Percentiles rank a stretch among this genome's conserved stretches.
phyloP scores from a whole-genome alignment of 306 rosid genomes.

The Sechiopsis laciniata region DNA sequence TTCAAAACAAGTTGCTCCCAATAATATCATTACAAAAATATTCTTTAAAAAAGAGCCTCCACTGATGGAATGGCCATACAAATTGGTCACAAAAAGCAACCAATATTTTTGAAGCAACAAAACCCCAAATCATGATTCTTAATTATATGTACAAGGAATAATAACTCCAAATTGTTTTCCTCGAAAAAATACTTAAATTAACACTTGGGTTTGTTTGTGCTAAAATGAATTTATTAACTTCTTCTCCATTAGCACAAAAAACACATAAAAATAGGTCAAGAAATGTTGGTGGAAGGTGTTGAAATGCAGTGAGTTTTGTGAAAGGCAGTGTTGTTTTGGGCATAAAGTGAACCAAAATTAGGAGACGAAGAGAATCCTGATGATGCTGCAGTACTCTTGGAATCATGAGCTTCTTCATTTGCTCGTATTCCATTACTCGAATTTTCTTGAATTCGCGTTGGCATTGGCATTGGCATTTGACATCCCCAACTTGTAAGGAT shows the following conservation, averaged over 20 bases:
- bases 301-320: background rate
- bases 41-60: background rate
- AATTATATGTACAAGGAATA: conserved; percentile 11
- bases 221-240: background rate
- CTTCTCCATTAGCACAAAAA: background rate
- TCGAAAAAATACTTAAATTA: background rate
- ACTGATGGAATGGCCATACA: background rate
- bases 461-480: conserved; percentile 22
- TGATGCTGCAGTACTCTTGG: conserved; percentile 50
- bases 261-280: background rate
- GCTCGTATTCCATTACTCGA: conserved; percentile 8
- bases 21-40: background rate
- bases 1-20: background rate
- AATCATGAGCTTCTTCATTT: background rate
- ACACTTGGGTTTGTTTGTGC: background rate
- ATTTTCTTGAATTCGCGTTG: conserved; percentile 29
- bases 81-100: conserved; percentile 15
- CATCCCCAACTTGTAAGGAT: conserved; percentile 32
- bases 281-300: conserved; percentile 12
- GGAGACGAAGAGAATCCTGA: conserved; percentile 55
- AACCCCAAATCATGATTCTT: background rate
- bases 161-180: background rate
- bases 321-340: conserved; percentile 19
- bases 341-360: conserved; percentile 8
- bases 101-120: conserved; percentile 1